These are phyloP conservation scores for Claviceps africana DNA, from an alignment of 2,329 filamentous ascomycete genomes.

Conservation along the genomic window DNA sequence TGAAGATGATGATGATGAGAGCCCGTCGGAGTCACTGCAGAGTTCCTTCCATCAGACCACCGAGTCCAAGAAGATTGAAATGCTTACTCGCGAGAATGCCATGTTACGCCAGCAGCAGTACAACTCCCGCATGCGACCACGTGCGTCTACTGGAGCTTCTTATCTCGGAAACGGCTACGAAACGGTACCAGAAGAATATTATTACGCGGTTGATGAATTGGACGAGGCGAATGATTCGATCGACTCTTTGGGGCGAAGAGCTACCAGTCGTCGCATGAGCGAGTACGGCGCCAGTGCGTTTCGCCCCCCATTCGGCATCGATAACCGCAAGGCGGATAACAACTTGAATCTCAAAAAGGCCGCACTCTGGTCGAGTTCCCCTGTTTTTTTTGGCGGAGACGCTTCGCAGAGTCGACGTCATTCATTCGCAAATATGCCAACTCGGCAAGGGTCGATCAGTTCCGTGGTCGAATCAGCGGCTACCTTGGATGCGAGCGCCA, in stretches of 20 bases:
- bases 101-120: constrained; percentile 39
- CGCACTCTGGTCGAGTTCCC: constrained; percentile 56
- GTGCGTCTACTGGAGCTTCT: constrained; percentile 40
- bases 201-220: constrained; percentile 59
- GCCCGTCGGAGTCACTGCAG: constrained; percentile 32
- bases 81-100: constrained; percentile 48
- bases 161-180: constrained; percentile 45
- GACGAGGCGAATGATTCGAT: constrained; percentile 45
- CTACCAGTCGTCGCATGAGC: constrained; percentile 39
- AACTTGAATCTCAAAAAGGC: constrained; percentile 46
- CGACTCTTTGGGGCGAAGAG: constrained; percentile 33
- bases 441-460: constrained; percentile 48
- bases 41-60: constrained; percentile 38
- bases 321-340: constrained; percentile 49
- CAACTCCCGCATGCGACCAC: constrained; percentile 38
- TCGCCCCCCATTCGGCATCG: constrained; percentile 35
- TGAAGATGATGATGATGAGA: constrained; percentile 52
- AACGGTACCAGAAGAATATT: constrained; percentile 50
- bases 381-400: constrained; percentile 51
- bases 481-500: constrained; percentile 30
- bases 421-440: constrained; percentile 60
- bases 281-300: constrained; percentile 35
- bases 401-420: constrained; percentile 63
- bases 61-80: constrained; percentile 50
- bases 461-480: constrained; percentile 40